Evolutionary conservation across 306 rosid species (phyloP).

Genomic region (Arachis stenosperma): DNA sequence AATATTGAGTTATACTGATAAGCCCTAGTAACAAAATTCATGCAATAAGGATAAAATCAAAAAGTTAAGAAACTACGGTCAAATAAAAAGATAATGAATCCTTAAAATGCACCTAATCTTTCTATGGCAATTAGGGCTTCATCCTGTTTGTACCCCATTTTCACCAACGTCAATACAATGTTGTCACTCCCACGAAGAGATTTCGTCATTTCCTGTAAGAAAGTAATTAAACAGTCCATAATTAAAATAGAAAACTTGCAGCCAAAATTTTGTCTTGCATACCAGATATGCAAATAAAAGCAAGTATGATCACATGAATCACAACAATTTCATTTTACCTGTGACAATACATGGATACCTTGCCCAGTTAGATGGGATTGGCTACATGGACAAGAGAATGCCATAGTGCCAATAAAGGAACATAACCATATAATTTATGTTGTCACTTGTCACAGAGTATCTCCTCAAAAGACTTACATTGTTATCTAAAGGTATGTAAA

Average conservation of each 20-base stretch:
- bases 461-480: neutral
- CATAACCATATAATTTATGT: neutral
- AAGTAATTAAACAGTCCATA: conserved; percentile 28
- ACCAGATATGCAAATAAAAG: conserved; percentile 19
- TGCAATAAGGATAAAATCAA: conserved; percentile 14
- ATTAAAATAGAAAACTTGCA: conserved; percentile 18
- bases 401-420: neutral
- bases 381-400: too few relatives aligned
- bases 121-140: conserved; percentile 80
- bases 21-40: conserved; percentile 6
- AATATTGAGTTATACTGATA: conserved; percentile 1
- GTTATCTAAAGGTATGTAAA: neutral
- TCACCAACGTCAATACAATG: conserved; percentile 51
- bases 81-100: conserved; percentile 17
- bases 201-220: conserved; percentile 58
- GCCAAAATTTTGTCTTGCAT: conserved; percentile 3
- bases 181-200: conserved; percentile 47
- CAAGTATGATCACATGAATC: conserved; percentile 10
- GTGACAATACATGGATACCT: too few relatives aligned
- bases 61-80: neutral
- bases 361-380: too few relatives aligned
- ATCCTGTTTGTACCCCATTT: conserved; percentile 67
- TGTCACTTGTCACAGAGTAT: neutral
- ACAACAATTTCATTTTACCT: neutral
- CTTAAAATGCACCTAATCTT: conserved; percentile 74